These are phyloP conservation scores for Turritis glabra DNA, from an alignment of 345 rosid genomes.

Conservation along the genomic window DNA sequence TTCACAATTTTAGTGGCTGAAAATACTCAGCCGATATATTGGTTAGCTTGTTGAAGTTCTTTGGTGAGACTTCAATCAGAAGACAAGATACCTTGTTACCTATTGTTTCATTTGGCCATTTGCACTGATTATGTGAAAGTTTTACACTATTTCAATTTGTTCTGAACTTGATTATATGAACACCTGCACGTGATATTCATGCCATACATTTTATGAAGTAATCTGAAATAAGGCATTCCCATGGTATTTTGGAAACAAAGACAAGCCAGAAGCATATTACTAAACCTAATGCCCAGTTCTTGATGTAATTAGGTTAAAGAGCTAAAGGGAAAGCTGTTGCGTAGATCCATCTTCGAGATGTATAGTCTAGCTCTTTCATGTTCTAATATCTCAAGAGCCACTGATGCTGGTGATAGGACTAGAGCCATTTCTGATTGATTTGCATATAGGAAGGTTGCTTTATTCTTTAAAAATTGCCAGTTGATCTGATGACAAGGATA, in stretches of 20 bases:
- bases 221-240: background rate
- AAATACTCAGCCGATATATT: background rate
- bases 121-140: background rate
- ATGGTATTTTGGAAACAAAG: background rate
- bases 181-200: slow-evolving; percentile 1
- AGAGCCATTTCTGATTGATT: slow-evolving; percentile 8
- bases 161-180: background rate
- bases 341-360: slow-evolving; percentile 1
- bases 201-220: background rate
- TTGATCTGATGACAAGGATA: background rate
- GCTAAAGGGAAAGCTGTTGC: background rate
- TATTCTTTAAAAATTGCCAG: background rate
- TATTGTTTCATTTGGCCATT: background rate
- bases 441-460: background rate
- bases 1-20: background rate
- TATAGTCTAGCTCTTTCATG: background rate
- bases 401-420: background rate
- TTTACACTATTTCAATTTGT: background rate
- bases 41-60: background rate
- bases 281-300: background rate
- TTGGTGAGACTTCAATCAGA: background rate
- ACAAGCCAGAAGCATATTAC: background rate
- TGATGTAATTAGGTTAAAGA: background rate
- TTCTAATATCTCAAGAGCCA: background rate
- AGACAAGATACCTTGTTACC: background rate